Base-by-base conservation (phyloP, 78 protist genomes). In the Dictyostelium capitatum region DNA sequence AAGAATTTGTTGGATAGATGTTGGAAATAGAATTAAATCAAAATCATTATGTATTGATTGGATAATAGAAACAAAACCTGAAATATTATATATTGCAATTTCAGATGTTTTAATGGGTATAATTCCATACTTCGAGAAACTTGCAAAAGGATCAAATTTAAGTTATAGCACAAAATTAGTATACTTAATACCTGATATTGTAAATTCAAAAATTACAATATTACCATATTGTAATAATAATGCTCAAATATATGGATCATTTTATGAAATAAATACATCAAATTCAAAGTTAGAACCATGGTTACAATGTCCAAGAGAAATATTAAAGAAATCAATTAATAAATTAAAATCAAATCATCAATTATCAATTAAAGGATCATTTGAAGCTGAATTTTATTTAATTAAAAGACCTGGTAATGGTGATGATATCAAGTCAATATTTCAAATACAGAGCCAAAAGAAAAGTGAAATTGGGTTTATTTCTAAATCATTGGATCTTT, bases 331-430 rank as follows among this genome's bases (percentile, higher is more conserved):
- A 30, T 75, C 77, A 12, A 77, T 77, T n/a, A n/a, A 77, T 28
- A 28, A 17, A 37, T 50, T 77, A 0, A n/a, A 51, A 19, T 28
- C 1, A 6, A 37, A 4, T 12, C n/a, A 7, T 37, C 14, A 48
- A 9, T 23, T 23, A 9, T 0, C 6, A 28, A 2, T 75, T 1
- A 85, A 85, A 41, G 92, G 92, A 59, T 73, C 92, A 15, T 85
- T 85, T 47, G 92, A 85, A 75, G 92, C 47, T 54, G 92, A 85
- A 53, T 85, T 85, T 57, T 85, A 62, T 28, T 48, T 85, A 64
- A 19, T 85, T 10, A 50, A 50, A 37, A 41, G 43, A 37, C 11
- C 30, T 7, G 30, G 0, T 9, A 28, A 25, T 37, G 43, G 1
- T 37, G 11, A 30, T n/a, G 15, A 15, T 4, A 11, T 77, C 8